These are phyloP conservation scores for Globisporangium spinosum DNA, from an alignment of 352 stramenopile genomes.

Conservation along the genomic window DNA sequence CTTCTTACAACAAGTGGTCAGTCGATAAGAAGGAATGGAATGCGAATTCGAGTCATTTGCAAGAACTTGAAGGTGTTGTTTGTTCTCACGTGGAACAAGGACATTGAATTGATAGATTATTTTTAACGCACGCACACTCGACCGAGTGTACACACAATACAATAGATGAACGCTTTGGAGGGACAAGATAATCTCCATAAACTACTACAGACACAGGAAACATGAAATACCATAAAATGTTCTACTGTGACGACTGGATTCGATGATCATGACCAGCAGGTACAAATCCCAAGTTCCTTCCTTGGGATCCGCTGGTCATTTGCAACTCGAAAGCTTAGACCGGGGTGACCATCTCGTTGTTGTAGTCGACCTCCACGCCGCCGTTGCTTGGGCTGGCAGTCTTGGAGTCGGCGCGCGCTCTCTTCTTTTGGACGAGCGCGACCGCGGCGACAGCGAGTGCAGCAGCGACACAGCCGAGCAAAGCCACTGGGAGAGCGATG, in stretches of 20 bases:
- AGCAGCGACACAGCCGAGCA: slow-evolving; percentile 18
- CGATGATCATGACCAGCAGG: not conserved
- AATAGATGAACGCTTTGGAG: not conserved
- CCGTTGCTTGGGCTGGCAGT: slow-evolving; percentile 6
- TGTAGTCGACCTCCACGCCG: slow-evolving; percentile 17
- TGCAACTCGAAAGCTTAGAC: slow-evolving; percentile 10
- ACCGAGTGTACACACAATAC: not conserved
- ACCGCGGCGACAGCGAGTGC: slow-evolving; percentile 15
- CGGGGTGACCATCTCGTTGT: slow-evolving; percentile 22
- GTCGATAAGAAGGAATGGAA: not conserved
- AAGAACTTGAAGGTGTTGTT: not conserved
- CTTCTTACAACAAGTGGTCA: not conserved
- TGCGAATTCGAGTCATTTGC: not conserved
- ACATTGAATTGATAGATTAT: slow-evolving; percentile 4
- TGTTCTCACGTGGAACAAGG: not conserved
- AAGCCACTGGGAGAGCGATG: slow-evolving; percentile 9
- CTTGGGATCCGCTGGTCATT: not conserved
- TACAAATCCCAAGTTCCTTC: slow-evolving; percentile 5
- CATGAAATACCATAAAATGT: not conserved
- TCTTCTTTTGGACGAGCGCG: slow-evolving; percentile 20
- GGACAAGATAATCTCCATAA: not conserved
- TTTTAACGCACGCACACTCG: not conserved
- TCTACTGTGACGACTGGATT: not conserved
- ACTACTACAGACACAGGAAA: not conserved
- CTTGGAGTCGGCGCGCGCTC: not conserved